Evolutionary conservation across 1,284 basidiomycete genomes (phyloP).

Genomic region (Cutaneotrichosporon daszewskae): DNA sequence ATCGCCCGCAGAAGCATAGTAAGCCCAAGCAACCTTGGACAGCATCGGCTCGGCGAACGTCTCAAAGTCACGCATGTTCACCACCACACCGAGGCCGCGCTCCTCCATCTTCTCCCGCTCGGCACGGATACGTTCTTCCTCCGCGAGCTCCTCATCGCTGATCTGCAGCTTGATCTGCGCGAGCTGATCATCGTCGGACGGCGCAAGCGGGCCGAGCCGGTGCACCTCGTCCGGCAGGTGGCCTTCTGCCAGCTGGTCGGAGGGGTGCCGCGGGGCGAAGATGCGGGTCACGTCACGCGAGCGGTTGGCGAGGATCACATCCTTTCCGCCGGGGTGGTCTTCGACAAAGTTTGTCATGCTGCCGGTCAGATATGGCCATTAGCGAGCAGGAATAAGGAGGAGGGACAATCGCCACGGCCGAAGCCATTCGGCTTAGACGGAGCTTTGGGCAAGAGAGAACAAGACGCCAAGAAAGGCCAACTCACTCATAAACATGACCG

Average conservation of each 20-base stretch:
- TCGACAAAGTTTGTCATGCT: conserved; percentile 42
- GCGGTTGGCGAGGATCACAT: conserved; percentile 36
- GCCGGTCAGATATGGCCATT: conserved; percentile 1
- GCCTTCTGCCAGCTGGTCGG: conserved; percentile 36
- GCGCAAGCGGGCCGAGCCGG: conserved; percentile 24
- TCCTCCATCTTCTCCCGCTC: conserved; percentile 35
- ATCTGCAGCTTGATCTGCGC: conserved; percentile 30
- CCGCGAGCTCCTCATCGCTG: conserved; percentile 32
- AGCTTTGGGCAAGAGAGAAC: background rate
- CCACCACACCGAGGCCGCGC: conserved; percentile 33
- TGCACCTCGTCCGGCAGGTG: conserved; percentile 35
- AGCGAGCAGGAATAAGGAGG: too few species aligned
- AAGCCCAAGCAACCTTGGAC: conserved; percentile 67
- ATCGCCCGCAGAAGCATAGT: conserved; percentile 75
- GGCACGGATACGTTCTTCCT: conserved; percentile 27
- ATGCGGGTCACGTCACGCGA: conserved; percentile 41
- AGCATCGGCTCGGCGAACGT: conserved; percentile 57
- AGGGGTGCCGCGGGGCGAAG: conserved; percentile 42
- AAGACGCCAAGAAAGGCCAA: background rate
- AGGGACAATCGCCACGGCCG: background rate
- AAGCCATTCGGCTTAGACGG: background rate
- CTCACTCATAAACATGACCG: conserved; percentile 43
- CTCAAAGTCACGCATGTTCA: conserved; percentile 50
- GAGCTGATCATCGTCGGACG: conserved; percentile 29
- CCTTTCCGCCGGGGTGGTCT: conserved; percentile 43